phyloP scores from a whole-genome alignment of 441 rosid genomes.

The Jatropha podagrica region DNA sequence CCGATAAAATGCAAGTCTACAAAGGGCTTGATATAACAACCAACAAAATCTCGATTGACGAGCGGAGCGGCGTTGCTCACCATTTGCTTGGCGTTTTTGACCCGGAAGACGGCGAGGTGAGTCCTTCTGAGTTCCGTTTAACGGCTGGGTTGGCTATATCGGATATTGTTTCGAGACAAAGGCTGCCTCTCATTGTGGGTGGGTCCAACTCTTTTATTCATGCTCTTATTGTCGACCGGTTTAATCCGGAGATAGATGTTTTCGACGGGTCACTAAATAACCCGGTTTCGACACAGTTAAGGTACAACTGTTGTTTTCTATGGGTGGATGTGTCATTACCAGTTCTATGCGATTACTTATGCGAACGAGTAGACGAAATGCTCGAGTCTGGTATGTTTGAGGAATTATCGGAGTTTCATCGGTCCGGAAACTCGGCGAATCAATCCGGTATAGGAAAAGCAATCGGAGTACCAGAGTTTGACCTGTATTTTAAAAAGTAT shows the following conservation, averaged over 20 bases:
- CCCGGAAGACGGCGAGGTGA: constrained; percentile 46
- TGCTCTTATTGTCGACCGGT: constrained; percentile 59
- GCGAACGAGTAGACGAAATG: constrained; percentile 84
- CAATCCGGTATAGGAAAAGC: constrained; percentile 63
- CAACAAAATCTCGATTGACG: constrained; percentile 60
- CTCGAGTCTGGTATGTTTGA: constrained; percentile 75
- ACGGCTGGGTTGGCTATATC: constrained; percentile 41
- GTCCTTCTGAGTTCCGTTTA: constrained; percentile 52
- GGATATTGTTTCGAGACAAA: constrained; percentile 40
- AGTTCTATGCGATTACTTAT: constrained; percentile 52
- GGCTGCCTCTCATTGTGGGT: constrained; percentile 70
- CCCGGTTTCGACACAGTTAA: constrained; percentile 41
- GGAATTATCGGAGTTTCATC: constrained; percentile 51
- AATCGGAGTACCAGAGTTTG: constrained; percentile 88
- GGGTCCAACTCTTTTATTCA: constrained; percentile 86
- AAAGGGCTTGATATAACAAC: constrained; percentile 73
- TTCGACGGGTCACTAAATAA: constrained; percentile 30
- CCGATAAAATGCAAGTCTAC: constrained; percentile 87
- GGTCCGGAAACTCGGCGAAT: constrained; percentile 25
- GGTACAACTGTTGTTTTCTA: constrained; percentile 70
- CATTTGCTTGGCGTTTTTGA: constrained; percentile 60
- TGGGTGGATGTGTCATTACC: constrained; percentile 77
- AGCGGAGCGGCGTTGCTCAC: constrained; percentile 64
- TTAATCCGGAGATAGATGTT: constrained; percentile 48
- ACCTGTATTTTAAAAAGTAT: constrained; percentile 46